These are phyloP conservation scores for Oryza meridionalis DNA, from an alignment of 176 grass and related monocot species.

Conservation along the genomic window DNA sequence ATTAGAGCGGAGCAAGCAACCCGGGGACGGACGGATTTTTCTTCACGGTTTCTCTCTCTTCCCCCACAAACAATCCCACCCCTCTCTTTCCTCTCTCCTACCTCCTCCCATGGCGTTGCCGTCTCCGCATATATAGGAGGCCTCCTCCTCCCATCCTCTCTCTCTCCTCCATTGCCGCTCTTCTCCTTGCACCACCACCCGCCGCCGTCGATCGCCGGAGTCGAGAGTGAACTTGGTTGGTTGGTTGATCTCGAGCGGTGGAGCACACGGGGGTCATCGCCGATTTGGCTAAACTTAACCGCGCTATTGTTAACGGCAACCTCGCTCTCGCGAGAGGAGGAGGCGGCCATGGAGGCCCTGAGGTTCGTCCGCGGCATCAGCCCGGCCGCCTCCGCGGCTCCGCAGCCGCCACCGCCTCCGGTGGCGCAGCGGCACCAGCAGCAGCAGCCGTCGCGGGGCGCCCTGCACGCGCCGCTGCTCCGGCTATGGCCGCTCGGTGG, in stretches of 20 bases:
- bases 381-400: slow-evolving; percentile 1
- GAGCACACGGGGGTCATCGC: neutral
- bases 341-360: slow-evolving; percentile 60
- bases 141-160: neutral
- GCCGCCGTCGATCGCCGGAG: neutral
- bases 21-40: slow-evolving; percentile 20
- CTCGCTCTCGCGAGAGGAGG: slow-evolving; percentile 5
- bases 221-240: neutral
- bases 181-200: neutral
- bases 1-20: slow-evolving; percentile 11
- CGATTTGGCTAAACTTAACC: slow-evolving; percentile 19
- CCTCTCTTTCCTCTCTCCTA: slow-evolving; percentile 39
- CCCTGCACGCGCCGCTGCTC: slow-evolving; percentile 26
- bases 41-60: neutral
- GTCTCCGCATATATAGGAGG: slow-evolving; percentile 45
- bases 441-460: slow-evolving; percentile 9
- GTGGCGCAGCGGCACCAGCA: slow-evolving; percentile 1
- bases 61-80: slow-evolving; percentile 32
- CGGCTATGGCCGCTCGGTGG: slow-evolving; percentile 48
- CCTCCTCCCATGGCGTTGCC: slow-evolving; percentile 1
- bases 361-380: slow-evolving; percentile 50
- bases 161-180: neutral
- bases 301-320: slow-evolving; percentile 15
- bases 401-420: slow-evolving; percentile 23
- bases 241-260: neutral